phyloP scores from a whole-genome alignment of 495 filamentous ascomycete genomes.

The Geopyxis carbonaria region DNA sequence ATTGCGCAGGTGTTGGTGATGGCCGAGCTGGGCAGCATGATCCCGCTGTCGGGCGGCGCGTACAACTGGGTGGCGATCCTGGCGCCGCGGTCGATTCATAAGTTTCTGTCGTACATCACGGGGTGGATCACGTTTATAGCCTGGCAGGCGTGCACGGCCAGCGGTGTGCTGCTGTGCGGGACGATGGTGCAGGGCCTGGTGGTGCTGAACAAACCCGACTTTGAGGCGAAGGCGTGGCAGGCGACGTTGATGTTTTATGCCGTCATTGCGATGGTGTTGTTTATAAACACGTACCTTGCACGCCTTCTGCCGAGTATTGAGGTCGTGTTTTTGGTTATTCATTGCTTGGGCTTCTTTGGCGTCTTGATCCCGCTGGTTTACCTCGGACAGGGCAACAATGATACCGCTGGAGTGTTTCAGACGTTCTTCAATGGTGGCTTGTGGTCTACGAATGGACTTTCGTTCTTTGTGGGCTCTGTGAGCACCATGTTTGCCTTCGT shows the following conservation, averaged over 20 bases:
- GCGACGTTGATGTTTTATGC: conserved; percentile 33
- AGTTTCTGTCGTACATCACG: conserved; percentile 28
- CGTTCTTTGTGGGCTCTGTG: conserved; percentile 31
- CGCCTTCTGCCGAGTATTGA: conserved; percentile 31
- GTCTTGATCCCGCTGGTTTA: conserved; percentile 30
- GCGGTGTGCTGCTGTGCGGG: conserved; percentile 25
- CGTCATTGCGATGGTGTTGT: conserved; percentile 27
- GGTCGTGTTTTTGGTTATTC: conserved; percentile 29
- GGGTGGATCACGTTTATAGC: conserved; percentile 28
- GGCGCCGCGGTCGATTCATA: conserved; percentile 25
- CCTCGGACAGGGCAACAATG: conserved; percentile 21
- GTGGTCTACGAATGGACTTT: conserved; percentile 29
- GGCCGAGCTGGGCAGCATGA: conserved; percentile 34
- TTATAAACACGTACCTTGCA: conserved; percentile 31
- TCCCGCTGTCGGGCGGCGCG: conserved; percentile 28
- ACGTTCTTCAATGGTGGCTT: conserved; percentile 29
- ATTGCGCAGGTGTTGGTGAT: conserved; percentile 32
- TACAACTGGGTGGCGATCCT: conserved; percentile 33
- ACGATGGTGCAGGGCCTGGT: conserved; percentile 32
- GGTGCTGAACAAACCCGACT: conserved; percentile 30
- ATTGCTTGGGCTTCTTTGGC: conserved; percentile 33
- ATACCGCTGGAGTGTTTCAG: no score
- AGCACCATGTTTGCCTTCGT: conserved; percentile 29
- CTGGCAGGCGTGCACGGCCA: conserved; percentile 27
- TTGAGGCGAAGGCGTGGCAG: conserved; percentile 32